Conservation (phyloP, 768 basidiomycete species). For the Mycena galopus region DNA sequence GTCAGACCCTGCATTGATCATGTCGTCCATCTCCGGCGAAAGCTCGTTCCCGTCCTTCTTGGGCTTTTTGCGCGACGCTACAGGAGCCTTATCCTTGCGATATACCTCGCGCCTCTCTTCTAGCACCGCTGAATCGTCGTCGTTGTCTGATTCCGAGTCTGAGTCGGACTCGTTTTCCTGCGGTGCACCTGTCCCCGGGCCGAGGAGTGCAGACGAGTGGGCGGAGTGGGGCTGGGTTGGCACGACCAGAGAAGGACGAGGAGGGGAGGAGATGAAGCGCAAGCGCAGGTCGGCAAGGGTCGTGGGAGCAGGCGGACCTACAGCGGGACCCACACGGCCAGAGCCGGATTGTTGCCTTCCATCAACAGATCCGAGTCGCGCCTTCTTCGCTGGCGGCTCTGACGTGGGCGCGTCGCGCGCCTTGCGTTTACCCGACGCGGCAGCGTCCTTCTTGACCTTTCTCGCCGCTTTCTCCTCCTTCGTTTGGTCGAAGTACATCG, state of each 20-base stretch:
- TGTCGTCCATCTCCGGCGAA: conserved; percentile 39
- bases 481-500: neutral
- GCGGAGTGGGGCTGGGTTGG: no score
- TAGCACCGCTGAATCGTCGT: neutral
- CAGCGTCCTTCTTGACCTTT: neutral
- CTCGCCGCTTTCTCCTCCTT: neutral
- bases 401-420: conserved; percentile 9
- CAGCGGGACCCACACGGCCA: neutral
- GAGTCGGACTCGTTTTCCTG: neutral
- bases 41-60: conserved; percentile 27
- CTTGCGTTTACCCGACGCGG: neutral
- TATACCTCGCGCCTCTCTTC: neutral
- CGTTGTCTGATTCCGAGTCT: neutral
- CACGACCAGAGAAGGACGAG: neutral
- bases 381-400: conserved; percentile 3
- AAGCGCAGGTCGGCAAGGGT: neutral
- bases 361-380: neutral
- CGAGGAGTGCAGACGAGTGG: no score
- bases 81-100: conserved; percentile 1
- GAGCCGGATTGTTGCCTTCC: no score
- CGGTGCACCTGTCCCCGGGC: no score
- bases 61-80: neutral
- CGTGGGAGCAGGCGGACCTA: neutral
- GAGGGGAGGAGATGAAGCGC: conserved; percentile 8
- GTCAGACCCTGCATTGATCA: conserved; percentile 42